Evolutionary conservation across 2,329 filamentous ascomycete species (phyloP), one percentile per base, ranked within the genome.

Genomic region (Pseudopyrenochaeta lycopersici): DNA sequence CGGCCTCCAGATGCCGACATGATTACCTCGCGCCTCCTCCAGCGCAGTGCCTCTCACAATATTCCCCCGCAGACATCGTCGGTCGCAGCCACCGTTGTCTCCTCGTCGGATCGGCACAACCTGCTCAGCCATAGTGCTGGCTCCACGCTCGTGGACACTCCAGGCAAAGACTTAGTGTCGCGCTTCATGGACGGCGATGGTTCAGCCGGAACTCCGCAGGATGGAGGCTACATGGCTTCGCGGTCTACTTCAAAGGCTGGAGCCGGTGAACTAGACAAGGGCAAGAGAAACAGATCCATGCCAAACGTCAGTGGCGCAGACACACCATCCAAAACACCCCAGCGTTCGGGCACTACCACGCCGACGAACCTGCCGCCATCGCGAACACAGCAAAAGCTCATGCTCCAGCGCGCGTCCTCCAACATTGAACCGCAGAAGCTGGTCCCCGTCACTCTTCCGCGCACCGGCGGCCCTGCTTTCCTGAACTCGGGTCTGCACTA

Each of bases 321-420:
- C n/a, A 66, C 65, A 32, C 63, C 69, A 6, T 60, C 62, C 17
- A 65, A 66, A 39, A 57, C 70, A 12, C 64, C 68, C 7, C 66
- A 68, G 29, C 68, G 67, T 27, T 76, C 73, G 11, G 74, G 75
- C n/a, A 66, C 75, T 10, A 68, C 73, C 70, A 65, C 79, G 59
- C 64, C 76, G 66, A 74, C 68, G n/a, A 63, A 74, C 77, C 57
- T 77, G 30, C 58, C 75, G 62, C 58, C 79, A 65, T 90, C 87
- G 48, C 83, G 89, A 12, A 90, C 88, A 1, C 88, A 91, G 74
- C 88, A 91, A 71, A 92, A 92, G 66, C 79, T 92, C 12, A 88
- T 90, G 75, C 81, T 92, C 1, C 88, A 91, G 68, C 84, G 89
- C 32, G 89, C 88, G 27, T 90, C 88, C 68, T 90, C 88, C 3